A percentile compares a stretch with the other conserved stretches of the same genome.
phyloP scores from a whole-genome alignment of 2,329 filamentous ascomycete species.

The Exophiala lecanii-corni region DNA sequence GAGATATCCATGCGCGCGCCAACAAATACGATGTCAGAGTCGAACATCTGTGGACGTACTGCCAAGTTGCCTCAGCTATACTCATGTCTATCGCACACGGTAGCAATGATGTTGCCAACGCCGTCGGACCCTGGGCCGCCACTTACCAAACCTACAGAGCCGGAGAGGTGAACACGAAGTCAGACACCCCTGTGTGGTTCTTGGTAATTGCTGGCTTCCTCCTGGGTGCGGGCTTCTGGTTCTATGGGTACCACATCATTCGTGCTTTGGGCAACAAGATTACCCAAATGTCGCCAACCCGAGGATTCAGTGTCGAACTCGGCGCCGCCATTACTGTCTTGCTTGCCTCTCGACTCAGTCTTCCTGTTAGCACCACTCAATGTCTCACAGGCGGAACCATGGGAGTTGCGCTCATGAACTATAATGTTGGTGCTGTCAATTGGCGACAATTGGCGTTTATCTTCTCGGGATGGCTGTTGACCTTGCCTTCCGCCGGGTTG shows the following conservation, averaged over 20 bases:
- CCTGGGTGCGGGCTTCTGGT: slow-evolving; percentile 39
- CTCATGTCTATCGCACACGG: slow-evolving; percentile 43
- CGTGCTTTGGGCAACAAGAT: slow-evolving; percentile 39
- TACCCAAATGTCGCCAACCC: slow-evolving; percentile 36
- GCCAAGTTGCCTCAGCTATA: slow-evolving; percentile 38
- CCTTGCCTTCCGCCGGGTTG: slow-evolving; percentile 40
- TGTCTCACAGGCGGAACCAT: slow-evolving; percentile 35
- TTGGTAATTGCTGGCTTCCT: slow-evolving; percentile 35
- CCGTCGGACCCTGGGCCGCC: slow-evolving; percentile 38
- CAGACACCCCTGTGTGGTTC: slow-evolving; percentile 38
- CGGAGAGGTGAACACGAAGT: slow-evolving; percentile 30
- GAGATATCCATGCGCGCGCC: slow-evolving; percentile 38
- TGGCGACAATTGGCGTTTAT: slow-evolving; percentile 42
- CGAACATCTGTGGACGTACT: slow-evolving; percentile 47
- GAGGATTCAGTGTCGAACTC: slow-evolving; percentile 39
- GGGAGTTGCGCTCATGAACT: slow-evolving; percentile 36
- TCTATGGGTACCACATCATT: slow-evolving; percentile 37
- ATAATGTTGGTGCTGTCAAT: slow-evolving; percentile 39
- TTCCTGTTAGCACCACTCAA: slow-evolving; percentile 37
- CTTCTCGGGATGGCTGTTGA: slow-evolving; percentile 43
- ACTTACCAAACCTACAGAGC: slow-evolving; percentile 35
- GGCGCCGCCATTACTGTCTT: slow-evolving; percentile 39
- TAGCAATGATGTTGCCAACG: slow-evolving; percentile 43
- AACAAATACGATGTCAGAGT: slow-evolving; percentile 43
- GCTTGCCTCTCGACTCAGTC: slow-evolving; percentile 32